Conservation (phyloP, 1,139 yeast species). For the Wickerhamiella infanticola region DNA sequence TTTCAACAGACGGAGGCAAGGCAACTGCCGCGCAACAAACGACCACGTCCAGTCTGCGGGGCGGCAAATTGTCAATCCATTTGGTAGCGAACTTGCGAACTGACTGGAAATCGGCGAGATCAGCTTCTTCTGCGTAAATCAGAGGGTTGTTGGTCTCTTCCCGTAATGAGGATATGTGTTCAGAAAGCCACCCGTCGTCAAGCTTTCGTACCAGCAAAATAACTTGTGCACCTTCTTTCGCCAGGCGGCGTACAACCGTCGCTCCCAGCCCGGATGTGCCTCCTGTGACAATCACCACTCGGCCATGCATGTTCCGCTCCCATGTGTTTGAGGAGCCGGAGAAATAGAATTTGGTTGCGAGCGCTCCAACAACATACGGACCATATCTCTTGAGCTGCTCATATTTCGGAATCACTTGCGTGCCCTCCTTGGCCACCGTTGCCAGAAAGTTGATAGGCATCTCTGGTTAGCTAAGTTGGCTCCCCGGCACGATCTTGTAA, state of each 20-base stretch:
- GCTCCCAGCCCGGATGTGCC: conserved; percentile 91
- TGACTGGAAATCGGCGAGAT: conserved; percentile 55
- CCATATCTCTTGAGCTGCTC: conserved; percentile 28
- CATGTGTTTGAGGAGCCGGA: conserved; percentile 70
- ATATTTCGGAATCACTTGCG: conserved; percentile 63
- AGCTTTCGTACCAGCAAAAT: conserved; percentile 52
- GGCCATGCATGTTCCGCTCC: conserved; percentile 87
- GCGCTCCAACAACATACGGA: conserved; percentile 36
- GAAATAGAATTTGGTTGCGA: conserved; percentile 50
- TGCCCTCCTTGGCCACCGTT: conserved; percentile 51
- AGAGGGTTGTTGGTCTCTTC: conserved; percentile 51
- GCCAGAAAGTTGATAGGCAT: conserved; percentile 81
- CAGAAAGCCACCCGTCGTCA: conserved; percentile 62
- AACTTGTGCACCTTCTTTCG: conserved; percentile 72
- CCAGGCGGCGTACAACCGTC: conserved; percentile 55
- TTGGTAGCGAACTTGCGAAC: conserved; percentile 84
- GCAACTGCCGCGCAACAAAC: conserved; percentile 78
- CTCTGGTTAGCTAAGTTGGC: neutral
- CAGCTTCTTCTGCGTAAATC: conserved; percentile 81
- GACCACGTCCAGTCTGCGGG: conserved; percentile 78
- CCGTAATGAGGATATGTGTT: conserved; percentile 64
- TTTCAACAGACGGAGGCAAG: conserved; percentile 45
- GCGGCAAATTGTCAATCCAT: conserved; percentile 87
- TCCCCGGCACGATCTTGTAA: neutral
- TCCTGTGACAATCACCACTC: conserved; percentile 64